These are phyloP conservation scores for Catharanthus roseus DNA, from an alignment of 257 asterid genomes.

Conservation along the genomic window DNA sequence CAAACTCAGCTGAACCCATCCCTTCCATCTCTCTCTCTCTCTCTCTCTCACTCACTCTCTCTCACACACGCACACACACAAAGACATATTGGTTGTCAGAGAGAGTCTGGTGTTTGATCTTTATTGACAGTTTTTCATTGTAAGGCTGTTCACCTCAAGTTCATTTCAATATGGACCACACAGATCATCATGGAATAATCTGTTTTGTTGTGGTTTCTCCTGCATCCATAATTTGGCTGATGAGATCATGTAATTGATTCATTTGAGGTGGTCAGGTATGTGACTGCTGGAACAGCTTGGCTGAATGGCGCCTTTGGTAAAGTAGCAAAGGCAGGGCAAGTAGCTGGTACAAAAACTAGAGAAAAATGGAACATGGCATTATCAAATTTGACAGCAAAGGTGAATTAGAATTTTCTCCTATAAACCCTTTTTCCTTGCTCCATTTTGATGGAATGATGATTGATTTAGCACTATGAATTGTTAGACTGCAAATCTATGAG, in stretches of 20 bases:
- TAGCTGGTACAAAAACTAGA: constrained; percentile 85
- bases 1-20: background rate
- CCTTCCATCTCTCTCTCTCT: background rate
- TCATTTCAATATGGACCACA: background rate
- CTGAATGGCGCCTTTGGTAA: constrained; percentile 83
- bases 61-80: background rate
- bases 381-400: constrained; percentile 86
- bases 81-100: background rate
- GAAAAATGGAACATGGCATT: constrained; percentile 77
- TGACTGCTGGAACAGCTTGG: constrained; percentile 91
- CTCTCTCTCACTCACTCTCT: no score
- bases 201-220: background rate
- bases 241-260: constrained; percentile 8
- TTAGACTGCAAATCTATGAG: background rate
- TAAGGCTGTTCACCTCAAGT: background rate
- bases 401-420: constrained; percentile 14
- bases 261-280: constrained; percentile 58
- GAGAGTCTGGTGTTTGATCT: background rate
- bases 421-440: background rate
- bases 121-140: background rate
- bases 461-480: background rate
- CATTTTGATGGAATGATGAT: constrained; percentile 1
- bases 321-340: constrained; percentile 90
- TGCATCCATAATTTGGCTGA: background rate
- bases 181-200: background rate